These are phyloP conservation scores for Aphanocladium album DNA, from an alignment of 2,329 filamentous ascomycete genomes.

Conservation along the genomic window DNA sequence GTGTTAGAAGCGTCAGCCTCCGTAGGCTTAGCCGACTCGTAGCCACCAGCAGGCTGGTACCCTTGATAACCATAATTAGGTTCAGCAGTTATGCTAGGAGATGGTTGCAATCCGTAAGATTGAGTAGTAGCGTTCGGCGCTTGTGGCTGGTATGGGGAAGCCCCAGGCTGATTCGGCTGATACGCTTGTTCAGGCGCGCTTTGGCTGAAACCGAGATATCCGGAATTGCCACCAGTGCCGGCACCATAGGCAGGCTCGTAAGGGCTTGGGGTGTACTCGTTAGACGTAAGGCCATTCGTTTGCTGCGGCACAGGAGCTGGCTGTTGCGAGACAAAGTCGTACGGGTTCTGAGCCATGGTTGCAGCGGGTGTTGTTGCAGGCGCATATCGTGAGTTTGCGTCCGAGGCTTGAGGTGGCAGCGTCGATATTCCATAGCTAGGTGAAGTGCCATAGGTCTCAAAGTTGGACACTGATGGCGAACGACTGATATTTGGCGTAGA, in stretches of 20 bases:
- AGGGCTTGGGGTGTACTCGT: conserved; percentile 26
- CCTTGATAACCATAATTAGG: conserved; percentile 22
- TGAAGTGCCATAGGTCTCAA: conserved; percentile 67
- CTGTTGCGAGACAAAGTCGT: conserved; percentile 18
- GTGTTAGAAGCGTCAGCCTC: conserved; percentile 16
- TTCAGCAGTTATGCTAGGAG: conserved; percentile 22
- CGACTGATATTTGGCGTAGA: conserved; percentile 70
- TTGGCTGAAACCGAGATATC: conserved; percentile 5
- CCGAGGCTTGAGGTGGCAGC: conserved; percentile 28
- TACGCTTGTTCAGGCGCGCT: background rate
- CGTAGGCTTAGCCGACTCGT: conserved; percentile 38
- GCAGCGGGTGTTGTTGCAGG: conserved; percentile 29
- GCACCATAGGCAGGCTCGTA: conserved; percentile 32
- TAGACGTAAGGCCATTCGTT: conserved; percentile 24
- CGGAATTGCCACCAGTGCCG: background rate
- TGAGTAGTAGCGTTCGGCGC: conserved; percentile 20
- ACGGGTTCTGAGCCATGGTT: conserved; percentile 16
- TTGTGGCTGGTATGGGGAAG: conserved; percentile 8
- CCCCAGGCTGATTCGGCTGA: background rate
- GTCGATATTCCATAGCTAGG: conserved; percentile 26
- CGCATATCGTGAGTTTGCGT: conserved; percentile 47
- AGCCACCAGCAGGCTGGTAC: conserved; percentile 42
- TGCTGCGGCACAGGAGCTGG: conserved; percentile 7
- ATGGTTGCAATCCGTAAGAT: conserved; percentile 24
- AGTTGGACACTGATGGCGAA: conserved; percentile 62